These are phyloP conservation scores for Mycena alexandri DNA, from an alignment of 768 basidiomycete species.

Conservation along the genomic window DNA sequence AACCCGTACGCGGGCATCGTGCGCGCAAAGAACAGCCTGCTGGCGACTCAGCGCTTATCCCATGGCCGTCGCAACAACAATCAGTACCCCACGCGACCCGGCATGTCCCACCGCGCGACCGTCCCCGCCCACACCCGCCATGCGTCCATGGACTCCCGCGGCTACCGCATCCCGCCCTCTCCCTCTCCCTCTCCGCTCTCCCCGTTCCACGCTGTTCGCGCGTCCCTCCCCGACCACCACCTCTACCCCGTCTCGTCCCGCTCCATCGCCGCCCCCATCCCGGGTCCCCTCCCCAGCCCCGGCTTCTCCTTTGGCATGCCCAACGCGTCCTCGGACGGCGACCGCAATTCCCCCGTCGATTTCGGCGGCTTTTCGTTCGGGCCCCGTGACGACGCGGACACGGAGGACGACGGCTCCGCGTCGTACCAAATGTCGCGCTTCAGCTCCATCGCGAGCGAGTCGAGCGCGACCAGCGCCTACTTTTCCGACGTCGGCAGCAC, in stretches of 20 bases:
- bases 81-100: slow-evolving; percentile 45
- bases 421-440: slow-evolving; percentile 69
- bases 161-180: slow-evolving; percentile 52
- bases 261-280: slow-evolving; percentile 55
- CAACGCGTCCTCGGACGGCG: slow-evolving; percentile 60
- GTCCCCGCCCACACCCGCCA: slow-evolving; percentile 56
- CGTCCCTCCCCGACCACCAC: slow-evolving; percentile 64
- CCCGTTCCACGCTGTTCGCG: slow-evolving; percentile 57
- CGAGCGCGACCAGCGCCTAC: slow-evolving; percentile 64
- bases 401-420: slow-evolving; percentile 62
- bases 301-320: slow-evolving; percentile 76
- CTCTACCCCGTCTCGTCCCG: slow-evolving; percentile 64
- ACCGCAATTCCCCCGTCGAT: slow-evolving; percentile 66
- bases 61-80: slow-evolving; percentile 50
- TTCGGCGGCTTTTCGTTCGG: slow-evolving; percentile 58
- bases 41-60: slow-evolving; percentile 52
- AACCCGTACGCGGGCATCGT: slow-evolving; percentile 66
- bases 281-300: slow-evolving; percentile 72
- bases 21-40: slow-evolving; percentile 64
- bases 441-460: slow-evolving; percentile 73
- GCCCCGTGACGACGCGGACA: slow-evolving; percentile 62
- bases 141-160: slow-evolving; percentile 56
- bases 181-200: slow-evolving; percentile 61
- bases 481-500: slow-evolving; percentile 60
- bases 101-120: slow-evolving; percentile 44